Evolutionary conservation across 2,329 filamentous ascomycete species (phyloP).

Genomic region (Metarhizium sp.): DNA sequence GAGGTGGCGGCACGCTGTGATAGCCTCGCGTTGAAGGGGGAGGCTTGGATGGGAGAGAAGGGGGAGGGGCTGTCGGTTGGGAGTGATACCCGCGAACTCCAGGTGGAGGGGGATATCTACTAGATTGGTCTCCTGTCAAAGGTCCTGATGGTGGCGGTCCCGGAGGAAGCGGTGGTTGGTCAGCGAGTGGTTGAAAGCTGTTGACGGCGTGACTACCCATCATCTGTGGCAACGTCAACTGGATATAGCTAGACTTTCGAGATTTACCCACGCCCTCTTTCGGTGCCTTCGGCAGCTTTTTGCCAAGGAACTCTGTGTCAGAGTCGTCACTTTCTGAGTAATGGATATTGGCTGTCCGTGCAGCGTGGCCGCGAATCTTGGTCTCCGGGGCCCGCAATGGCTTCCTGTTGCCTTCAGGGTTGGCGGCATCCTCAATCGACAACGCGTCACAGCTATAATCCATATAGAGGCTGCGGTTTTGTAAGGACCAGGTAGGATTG

Average conservation of each 20-base stretch:
- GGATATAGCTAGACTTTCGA: conserved; percentile 30
- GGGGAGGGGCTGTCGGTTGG: conserved; percentile 9
- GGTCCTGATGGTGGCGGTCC: conserved; percentile 24
- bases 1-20: conserved; percentile 19
- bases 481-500: conserved; percentile 42
- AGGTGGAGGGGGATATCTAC: conserved; percentile 14
- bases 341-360: conserved; percentile 28
- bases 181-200: conserved; percentile 10
- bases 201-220: conserved; percentile 10
- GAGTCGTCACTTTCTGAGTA: conserved; percentile 40
- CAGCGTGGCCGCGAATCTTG: conserved; percentile 24
- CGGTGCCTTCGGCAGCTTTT: conserved; percentile 21
- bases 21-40: conserved; percentile 16
- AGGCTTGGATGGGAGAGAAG: conserved; percentile 21
- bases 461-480: conserved; percentile 39
- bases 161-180: conserved; percentile 28
- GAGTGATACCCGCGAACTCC: conserved; percentile 11
- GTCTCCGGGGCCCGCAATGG: conserved; percentile 17
- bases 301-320: conserved; percentile 33
- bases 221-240: conserved; percentile 25
- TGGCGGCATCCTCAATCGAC: conserved; percentile 26
- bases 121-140: conserved; percentile 5
- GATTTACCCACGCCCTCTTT: conserved; percentile 22
- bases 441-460: conserved; percentile 31
- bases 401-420: conserved; percentile 13